Evolutionary conservation across 73 alveolate species (phyloP).

Genomic region (Paramecium biaurelia): DNA sequence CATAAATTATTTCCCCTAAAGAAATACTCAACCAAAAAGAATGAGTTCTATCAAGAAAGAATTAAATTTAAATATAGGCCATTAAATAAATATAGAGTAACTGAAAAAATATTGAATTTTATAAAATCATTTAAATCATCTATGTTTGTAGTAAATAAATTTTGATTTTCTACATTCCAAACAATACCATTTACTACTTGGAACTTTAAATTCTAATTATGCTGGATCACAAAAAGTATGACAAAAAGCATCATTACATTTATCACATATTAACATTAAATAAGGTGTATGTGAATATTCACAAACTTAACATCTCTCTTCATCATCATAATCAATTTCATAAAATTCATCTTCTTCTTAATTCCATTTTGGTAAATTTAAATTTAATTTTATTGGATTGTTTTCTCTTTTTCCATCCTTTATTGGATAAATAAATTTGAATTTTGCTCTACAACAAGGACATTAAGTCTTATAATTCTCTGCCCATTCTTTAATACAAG

Average conservation of each 20-base stretch:
- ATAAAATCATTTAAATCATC: background rate
- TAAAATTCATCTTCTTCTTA: constrained; percentile 24
- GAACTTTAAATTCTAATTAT: background rate
- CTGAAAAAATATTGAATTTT: background rate
- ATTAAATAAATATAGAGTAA: background rate
- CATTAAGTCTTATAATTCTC: constrained; percentile 1
- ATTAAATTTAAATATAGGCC: background rate
- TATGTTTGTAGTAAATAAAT: background rate
- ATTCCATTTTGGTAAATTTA: background rate
- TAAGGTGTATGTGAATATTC: background rate
- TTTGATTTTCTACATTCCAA: constrained; percentile 20
- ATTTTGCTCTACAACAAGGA: background rate
- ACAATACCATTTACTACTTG: background rate
- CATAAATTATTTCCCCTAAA: background rate
- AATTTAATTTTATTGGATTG: background rate
- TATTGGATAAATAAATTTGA: background rate
- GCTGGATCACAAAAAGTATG: constrained; percentile 46
- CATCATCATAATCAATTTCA: background rate
- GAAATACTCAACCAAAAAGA: background rate
- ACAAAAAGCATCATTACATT: background rate
- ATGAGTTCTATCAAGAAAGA: background rate
- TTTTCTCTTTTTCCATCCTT: background rate
- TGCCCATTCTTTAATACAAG: constrained; percentile 33
- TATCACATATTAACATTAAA: background rate
- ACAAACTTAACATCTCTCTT: background rate